These are phyloP conservation scores for Lumnitzera racemosa DNA, from an alignment of 345 rosid species.

Conservation along the genomic window DNA sequence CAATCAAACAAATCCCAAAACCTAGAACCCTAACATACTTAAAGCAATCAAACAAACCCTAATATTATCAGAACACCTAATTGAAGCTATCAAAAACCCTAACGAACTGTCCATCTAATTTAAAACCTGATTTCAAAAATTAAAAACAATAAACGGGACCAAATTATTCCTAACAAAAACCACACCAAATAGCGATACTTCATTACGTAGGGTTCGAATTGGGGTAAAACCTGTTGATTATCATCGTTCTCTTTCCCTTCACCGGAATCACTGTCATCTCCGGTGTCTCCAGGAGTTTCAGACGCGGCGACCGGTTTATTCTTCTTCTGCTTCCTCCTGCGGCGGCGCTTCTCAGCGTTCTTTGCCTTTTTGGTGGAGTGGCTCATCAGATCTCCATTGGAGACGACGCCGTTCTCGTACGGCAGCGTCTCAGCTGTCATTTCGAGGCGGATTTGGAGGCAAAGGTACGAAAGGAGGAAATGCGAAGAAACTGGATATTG, in stretches of 20 bases:
- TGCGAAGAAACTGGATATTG: no score
- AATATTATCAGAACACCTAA: no score
- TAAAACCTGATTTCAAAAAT: no score
- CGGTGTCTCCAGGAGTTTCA: conserved; percentile 8
- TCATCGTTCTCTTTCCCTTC: conserved; percentile 46
- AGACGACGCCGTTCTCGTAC: conserved; percentile 29
- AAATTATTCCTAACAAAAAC: no score
- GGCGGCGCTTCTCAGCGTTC: conserved; percentile 89
- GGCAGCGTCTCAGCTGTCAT: conserved; percentile 50
- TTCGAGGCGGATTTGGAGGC: no score
- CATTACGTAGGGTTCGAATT: neutral
- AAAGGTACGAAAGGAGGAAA: no score
- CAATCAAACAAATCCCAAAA: no score
- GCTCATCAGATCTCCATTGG: conserved; percentile 43
- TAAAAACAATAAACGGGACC: no score
- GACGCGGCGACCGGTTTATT: conserved; percentile 34
- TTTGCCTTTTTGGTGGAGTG: conserved; percentile 26
- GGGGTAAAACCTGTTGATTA: conserved; percentile 29
- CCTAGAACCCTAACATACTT: no score
- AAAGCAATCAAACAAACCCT: no score
- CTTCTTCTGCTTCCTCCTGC: conserved; percentile 99
- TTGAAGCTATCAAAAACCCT: no score
- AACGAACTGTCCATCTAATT: no score
- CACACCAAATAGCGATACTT: neutral
- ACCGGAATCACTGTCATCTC: conserved; percentile 24